phyloP scores from a whole-genome alignment of 805 yeast genomes.

The Saccharomycopsis lassenensis region DNA sequence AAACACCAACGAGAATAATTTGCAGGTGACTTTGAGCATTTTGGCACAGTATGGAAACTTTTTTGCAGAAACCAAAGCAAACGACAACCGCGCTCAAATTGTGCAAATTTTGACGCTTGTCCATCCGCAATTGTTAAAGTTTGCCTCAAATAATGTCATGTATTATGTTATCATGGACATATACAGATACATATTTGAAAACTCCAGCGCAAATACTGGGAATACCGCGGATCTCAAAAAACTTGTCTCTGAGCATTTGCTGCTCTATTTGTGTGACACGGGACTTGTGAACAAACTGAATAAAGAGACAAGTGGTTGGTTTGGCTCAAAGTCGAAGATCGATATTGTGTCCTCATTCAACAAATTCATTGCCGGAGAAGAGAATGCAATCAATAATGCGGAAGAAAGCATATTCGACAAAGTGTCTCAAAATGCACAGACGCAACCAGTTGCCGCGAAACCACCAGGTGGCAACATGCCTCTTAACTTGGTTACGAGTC shows the following conservation, averaged over 20 bases:
- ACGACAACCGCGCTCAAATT: conserved; percentile 9
- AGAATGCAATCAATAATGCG: conserved; percentile 7
- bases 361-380: conserved; percentile 18
- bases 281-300: no score
- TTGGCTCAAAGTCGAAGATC: conserved; percentile 13
- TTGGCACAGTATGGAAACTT: conserved; percentile 11
- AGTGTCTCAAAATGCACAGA: conserved; percentile 5
- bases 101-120: conserved; percentile 14
- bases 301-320: conserved; percentile 16
- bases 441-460: background rate
- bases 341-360: conserved; percentile 16
- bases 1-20: conserved; percentile 8
- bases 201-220: no score
- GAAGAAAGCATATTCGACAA: conserved; percentile 14
- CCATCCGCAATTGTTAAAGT: conserved; percentile 15
- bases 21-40: conserved; percentile 10
- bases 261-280: conserved; percentile 11
- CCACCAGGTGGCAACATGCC: background rate
- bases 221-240: conserved; percentile 2
- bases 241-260: conserved; percentile 1
- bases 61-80: conserved; percentile 4
- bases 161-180: conserved; percentile 14
- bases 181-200: conserved; percentile 12
- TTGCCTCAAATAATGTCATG: conserved; percentile 9
- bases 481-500: no score